Evolutionary conservation across 495 filamentous ascomycete species (phyloP).

Genomic region (Pseudomonodictys pantanalensis): DNA sequence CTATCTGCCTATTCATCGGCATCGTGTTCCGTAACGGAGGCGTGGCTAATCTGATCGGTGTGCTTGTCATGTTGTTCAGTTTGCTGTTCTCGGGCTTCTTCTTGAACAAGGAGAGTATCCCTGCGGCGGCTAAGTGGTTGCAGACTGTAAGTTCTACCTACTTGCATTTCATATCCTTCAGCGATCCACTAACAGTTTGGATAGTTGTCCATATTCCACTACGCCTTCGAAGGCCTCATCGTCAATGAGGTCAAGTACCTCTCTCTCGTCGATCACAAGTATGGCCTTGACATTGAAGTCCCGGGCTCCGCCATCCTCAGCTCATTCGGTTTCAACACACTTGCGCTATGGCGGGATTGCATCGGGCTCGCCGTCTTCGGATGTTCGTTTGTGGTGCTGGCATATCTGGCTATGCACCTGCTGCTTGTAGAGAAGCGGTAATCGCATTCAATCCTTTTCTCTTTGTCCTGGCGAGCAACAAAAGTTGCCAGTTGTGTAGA

Average conservation of each 20-base stretch:
- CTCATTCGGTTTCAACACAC: slow-evolving; percentile 85
- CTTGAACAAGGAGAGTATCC: slow-evolving; percentile 92
- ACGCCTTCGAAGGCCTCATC: slow-evolving; percentile 91
- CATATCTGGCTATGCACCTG: slow-evolving; percentile 90
- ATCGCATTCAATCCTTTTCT: neutral
- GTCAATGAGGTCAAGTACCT: slow-evolving; percentile 96
- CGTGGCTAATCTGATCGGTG: slow-evolving; percentile 94
- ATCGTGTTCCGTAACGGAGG: slow-evolving; percentile 87
- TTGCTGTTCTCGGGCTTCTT: slow-evolving; percentile 89
- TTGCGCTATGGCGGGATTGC: slow-evolving; percentile 81
- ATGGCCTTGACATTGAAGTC: slow-evolving; percentile 90
- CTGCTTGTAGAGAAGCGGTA: slow-evolving; percentile 88
- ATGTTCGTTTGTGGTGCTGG: slow-evolving; percentile 77
- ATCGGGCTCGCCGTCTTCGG: slow-evolving; percentile 79
- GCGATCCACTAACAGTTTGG: neutral
- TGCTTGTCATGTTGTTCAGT: slow-evolving; percentile 96
- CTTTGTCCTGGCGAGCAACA: neutral
- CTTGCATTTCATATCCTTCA: neutral
- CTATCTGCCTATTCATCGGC: slow-evolving; percentile 93
- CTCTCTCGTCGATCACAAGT: slow-evolving; percentile 86
- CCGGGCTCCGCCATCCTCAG: slow-evolving; percentile 91
- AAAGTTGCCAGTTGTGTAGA: no score
- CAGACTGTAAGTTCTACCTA: slow-evolving; percentile 60
- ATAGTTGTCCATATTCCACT: slow-evolving; percentile 97
- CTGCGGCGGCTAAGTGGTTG: slow-evolving; percentile 76